phyloP scores from a whole-genome alignment of 2,329 filamentous ascomycete genomes.

The Cladosporium sp. region DNA sequence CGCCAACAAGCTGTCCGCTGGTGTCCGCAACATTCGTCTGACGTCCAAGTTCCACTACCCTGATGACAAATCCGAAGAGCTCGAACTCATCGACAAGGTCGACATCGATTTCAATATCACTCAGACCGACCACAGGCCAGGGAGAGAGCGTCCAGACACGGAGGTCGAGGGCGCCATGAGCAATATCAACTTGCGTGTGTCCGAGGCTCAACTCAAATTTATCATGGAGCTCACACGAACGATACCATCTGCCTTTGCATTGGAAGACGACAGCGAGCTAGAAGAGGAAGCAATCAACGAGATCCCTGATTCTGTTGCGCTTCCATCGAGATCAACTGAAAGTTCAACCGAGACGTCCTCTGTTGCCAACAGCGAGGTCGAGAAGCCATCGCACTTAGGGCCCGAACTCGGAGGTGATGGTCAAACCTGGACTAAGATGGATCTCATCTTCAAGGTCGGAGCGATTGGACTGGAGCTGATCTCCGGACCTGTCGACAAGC shows the following conservation, averaged over 20 bases:
- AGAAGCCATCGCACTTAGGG: constrained; percentile 29
- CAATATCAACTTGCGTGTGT: constrained; percentile 83
- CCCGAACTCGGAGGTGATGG: constrained; percentile 68
- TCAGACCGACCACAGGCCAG: constrained; percentile 79
- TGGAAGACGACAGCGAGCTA: constrained; percentile 62
- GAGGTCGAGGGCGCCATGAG: constrained; percentile 92
- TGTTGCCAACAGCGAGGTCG: constrained; percentile 16
- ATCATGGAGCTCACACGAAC: constrained; percentile 82
- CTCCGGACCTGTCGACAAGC: constrained; percentile 67
- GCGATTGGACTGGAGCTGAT: constrained; percentile 87
- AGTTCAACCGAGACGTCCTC: constrained; percentile 39
- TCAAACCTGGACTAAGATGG: constrained; percentile 86
- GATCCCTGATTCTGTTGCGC: constrained; percentile 55
- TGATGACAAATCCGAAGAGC: constrained; percentile 68
- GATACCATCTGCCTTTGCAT: constrained; percentile 80
- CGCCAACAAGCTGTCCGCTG: constrained; percentile 85
- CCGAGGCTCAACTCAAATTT: constrained; percentile 87
- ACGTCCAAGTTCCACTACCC: constrained; percentile 86
- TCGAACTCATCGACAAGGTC: constrained; percentile 96
- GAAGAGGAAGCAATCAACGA: constrained; percentile 73
- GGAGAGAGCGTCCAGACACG: constrained; percentile 77
- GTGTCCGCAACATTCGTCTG: constrained; percentile 85
- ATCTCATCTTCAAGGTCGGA: constrained; percentile 83
- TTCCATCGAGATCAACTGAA: constrained; percentile 47
- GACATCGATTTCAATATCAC: constrained; percentile 91